These are phyloP conservation scores for Candida coleopterorum DNA, from an alignment of 805 yeast genomes.

Conservation along the genomic window DNA sequence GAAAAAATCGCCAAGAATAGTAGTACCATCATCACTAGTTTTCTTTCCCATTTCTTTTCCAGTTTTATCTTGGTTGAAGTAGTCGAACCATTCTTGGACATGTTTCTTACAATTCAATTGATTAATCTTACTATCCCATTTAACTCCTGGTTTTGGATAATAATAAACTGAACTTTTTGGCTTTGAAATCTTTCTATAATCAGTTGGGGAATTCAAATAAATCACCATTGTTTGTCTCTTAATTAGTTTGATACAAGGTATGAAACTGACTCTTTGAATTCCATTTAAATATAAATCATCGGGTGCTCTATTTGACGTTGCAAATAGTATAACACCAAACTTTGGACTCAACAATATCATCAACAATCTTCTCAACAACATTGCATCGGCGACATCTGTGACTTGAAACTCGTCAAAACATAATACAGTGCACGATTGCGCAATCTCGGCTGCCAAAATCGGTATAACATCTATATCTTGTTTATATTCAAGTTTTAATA, in stretches of 20 bases:
- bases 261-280: slow-evolving; percentile 83
- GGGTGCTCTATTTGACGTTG: slow-evolving; percentile 94
- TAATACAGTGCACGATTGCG: slow-evolving; percentile 67
- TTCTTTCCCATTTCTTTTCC: too few species aligned
- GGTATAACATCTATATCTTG: slow-evolving; percentile 78
- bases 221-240: slow-evolving; percentile 72
- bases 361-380: slow-evolving; percentile 78
- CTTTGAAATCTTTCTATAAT: slow-evolving; percentile 82
- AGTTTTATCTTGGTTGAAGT: slow-evolving; percentile 62
- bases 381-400: slow-evolving; percentile 97
- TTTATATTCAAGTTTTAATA: slow-evolving; percentile 57
- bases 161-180: slow-evolving; percentile 79
- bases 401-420: slow-evolving; percentile 98
- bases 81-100: slow-evolving; percentile 70
- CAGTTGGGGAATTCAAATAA: slow-evolving; percentile 84
- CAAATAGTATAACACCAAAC: slow-evolving; percentile 83
- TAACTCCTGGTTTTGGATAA: slow-evolving; percentile 61
- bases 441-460: slow-evolving; percentile 74
- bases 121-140: slow-evolving; percentile 48
- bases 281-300: slow-evolving; percentile 92
- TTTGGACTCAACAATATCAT: slow-evolving; percentile 62
- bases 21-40: too few species aligned
- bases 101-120: slow-evolving; percentile 53
- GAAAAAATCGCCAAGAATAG: slow-evolving; percentile 17
- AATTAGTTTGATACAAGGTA: slow-evolving; percentile 85